Conservation (phyloP, 1,284 basidiomycete species). For the Ceratobasidium sp. region DNA sequence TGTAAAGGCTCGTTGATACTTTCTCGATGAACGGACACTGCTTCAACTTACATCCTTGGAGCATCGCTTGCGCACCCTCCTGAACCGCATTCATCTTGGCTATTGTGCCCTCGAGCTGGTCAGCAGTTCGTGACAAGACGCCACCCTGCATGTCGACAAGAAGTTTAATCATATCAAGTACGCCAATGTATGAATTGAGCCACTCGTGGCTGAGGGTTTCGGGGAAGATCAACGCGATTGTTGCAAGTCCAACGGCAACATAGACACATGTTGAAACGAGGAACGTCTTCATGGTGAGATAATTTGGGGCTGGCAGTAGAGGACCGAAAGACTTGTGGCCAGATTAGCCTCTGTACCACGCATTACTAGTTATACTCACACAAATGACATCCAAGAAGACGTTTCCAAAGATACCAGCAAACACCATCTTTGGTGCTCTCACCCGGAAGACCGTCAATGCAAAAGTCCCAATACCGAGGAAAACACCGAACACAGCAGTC, state of each 20-base stretch:
- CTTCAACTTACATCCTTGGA: slow-evolving; percentile 46
- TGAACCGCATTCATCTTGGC: slow-evolving; percentile 45
- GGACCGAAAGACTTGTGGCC: slow-evolving; percentile 60
- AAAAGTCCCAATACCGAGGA: too few relatives aligned
- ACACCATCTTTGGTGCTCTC: too few relatives aligned
- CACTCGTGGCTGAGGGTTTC: slow-evolving; percentile 67
- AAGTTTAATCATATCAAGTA: slow-evolving; percentile 49
- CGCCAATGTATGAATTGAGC: slow-evolving; percentile 47
- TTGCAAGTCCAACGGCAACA: slow-evolving; percentile 63
- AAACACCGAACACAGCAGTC: slow-evolving; percentile 68
- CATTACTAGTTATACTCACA: slow-evolving; percentile 49
- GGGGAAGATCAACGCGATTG: slow-evolving; percentile 73
- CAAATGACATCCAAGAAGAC: slow-evolving; percentile 69
- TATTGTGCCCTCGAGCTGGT: slow-evolving; percentile 48
- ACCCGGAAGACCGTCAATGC: slow-evolving; percentile 69
- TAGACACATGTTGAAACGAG: slow-evolving; percentile 66
- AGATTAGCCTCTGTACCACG: neutral
- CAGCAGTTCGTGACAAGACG: slow-evolving; percentile 50
- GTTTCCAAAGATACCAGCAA: slow-evolving; percentile 46
- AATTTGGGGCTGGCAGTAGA: slow-evolving; percentile 69
- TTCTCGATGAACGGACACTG: neutral
- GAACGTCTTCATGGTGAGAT: slow-evolving; percentile 64
- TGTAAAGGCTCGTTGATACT: too few relatives aligned
- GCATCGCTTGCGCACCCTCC: slow-evolving; percentile 40
- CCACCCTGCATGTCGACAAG: slow-evolving; percentile 53